These are phyloP conservation scores for Amoebophrya sp. DNA, from an alignment of 169 alveolate genomes.

Conservation along the genomic window DNA sequence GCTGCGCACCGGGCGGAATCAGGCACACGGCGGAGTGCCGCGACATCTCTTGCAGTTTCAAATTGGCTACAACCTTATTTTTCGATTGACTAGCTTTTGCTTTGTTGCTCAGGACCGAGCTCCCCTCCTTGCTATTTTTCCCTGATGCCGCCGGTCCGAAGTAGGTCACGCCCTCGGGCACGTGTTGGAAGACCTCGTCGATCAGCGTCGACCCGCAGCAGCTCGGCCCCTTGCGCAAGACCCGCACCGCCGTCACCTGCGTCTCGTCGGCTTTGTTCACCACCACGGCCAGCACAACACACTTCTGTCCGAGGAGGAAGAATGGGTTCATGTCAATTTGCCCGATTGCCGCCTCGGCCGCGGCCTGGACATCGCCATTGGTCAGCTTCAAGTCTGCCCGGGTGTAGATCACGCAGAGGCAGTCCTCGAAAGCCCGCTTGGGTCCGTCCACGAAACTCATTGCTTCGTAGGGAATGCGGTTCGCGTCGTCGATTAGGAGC, in stretches of 20 bases:
- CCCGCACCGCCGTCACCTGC: background rate
- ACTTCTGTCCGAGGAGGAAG: background rate
- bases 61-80: too few relatives aligned
- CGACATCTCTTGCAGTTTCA: too few relatives aligned
- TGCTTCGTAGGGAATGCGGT: background rate
- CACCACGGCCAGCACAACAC: background rate
- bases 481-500: background rate
- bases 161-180: background rate
- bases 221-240: background rate
- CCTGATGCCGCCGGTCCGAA: background rate
- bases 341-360: background rate
- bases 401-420: background rate
- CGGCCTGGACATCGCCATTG: background rate
- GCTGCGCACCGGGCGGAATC: too few relatives aligned
- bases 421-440: background rate
- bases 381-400: background rate
- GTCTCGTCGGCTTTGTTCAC: background rate
- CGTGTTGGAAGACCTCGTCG: background rate
- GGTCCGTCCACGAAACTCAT: background rate
- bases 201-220: background rate
- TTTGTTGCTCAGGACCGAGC: too few relatives aligned
- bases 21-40: too few relatives aligned
- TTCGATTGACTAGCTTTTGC: too few relatives aligned
- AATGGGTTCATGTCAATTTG: background rate
- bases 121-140: background rate